Base-by-base conservation (phyloP, 2,329 filamentous ascomycete species). In the Aspergillus puulaauensis region DNA sequence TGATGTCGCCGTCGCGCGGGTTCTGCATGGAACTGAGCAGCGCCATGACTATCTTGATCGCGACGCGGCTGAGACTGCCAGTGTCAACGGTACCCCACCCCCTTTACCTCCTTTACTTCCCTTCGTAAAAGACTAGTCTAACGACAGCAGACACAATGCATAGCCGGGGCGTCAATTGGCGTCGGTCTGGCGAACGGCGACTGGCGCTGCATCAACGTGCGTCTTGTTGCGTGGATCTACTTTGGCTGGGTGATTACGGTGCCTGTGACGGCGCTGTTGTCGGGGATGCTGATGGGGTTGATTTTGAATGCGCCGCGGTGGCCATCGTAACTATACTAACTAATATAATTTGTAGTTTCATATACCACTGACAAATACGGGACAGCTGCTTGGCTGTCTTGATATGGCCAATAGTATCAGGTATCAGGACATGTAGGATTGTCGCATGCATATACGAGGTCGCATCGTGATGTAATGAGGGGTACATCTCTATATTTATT, bases 161-260 rank as follows among this genome's bases (percentile, higher is more conserved):
- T 75, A 17, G 72, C 70, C 8, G 73, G 73, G 31, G 66, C 73
- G 1, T 64, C 67, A 0, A 61, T 76, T 47, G 73, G 73, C n/a
- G 70, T 73, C 12, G 73, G 71, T 5, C 61, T 75, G 15, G 73
- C 73, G 64, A 75, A 74, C 49, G 70, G 68, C 47, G 70, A 74
- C 54, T 58, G 73, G 21, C 68, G 72, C 15, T 75, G 75, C 5
- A 75, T 80, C 57, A 80, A 79, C 53, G 77, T 77, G 77, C 69
- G 69, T 33, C 76, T 78, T 53, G 54, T 80, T 27, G 69, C 58
- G 4, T 78, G 70, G 62, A 79, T 80, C 51, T 75, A 78, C 58
- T 68, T 71, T 45, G 76, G 75, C 8, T 80, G 78, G 78, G 65
- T 80, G 21, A 62, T 79, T 41, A 80, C 78, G 2, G 66, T 80